Percentiles rank a stretch among this genome's conserved stretches.
Evolutionary conservation across 2,329 filamentous ascomycete species (phyloP).

Genomic region (Cladosporium velox): DNA sequence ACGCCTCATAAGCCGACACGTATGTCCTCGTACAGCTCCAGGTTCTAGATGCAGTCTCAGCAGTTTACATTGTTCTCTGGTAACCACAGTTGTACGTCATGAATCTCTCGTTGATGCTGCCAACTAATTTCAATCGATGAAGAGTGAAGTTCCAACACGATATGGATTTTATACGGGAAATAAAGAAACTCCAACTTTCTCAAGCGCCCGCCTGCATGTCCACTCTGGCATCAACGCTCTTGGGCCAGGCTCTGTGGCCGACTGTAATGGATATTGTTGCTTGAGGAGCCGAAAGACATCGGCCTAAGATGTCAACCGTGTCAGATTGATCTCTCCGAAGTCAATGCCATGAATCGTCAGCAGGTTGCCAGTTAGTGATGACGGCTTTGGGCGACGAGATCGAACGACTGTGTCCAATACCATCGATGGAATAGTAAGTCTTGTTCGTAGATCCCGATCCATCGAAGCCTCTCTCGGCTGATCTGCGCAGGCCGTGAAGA

Average conservation of each 20-base stretch:
- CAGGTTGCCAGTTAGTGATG: not conserved
- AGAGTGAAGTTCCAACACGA: not conserved
- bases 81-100: not conserved
- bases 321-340: not conserved
- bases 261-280: not conserved
- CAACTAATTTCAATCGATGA: not conserved
- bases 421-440: not conserved
- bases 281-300: not conserved
- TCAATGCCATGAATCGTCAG: not conserved
- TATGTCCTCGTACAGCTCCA: not conserved
- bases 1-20: constrained; percentile 12
- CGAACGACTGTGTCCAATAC: not conserved
- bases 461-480: not conserved
- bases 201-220: not conserved
- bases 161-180: not conserved
- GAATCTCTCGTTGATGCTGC: not conserved
- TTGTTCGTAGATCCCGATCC: not conserved
- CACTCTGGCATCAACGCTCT: not conserved
- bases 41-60: not conserved
- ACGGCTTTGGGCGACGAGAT: not conserved
- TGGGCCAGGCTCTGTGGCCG: not conserved
- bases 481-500: not conserved
- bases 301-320: not conserved
- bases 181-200: not conserved
- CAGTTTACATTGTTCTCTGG: not conserved